Base-by-base conservation (phyloP, 495 filamentous ascomycete species). In the Beverwykella pulmonaria region DNA sequence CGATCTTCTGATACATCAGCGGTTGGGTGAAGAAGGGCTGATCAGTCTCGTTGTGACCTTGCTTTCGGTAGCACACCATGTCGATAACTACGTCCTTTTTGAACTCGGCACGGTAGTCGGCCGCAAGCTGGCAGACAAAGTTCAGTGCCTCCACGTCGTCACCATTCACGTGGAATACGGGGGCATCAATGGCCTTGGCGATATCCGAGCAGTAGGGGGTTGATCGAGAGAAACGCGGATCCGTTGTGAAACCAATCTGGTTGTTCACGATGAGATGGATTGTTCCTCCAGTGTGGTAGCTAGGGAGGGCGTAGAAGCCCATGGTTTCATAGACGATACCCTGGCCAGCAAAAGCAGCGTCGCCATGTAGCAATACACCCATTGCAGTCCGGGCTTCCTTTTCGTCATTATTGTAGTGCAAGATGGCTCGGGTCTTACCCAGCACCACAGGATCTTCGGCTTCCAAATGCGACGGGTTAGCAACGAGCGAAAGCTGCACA, bases 211-310 rank as follows among this genome's bases (percentile, higher is more conserved):
- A 98, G 84, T 98, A 98, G 59, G 94, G 91, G 52, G 94, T 98
- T 23, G 94, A 98, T 70, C 94, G 92, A 71, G 94, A 86, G 76
- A 93, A 98, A 61, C 94, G 92, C 69, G 94, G 94, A 76, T 98
- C 94, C n/a, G 94, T 98, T 59, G 94, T 98, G 84, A 98, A 98
- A 76, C 94, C 94, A 76, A 98, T 98, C 82, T 98, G 94, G 84
- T 98, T 98, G 87, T 98, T 98, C 70, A 98, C 92, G 53, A 98
- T 87, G 68, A 98, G 82, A 80, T 98, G 94, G 75, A 98, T 92
- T 55, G 94, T 98, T 72, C 94, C 94, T 72, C 94, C 94, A 55
- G 95, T 98, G 23, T 93, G 96, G 82, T 96, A 98, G 46, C 89
- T 90, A 30, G 94, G 94, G 10, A 98, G 86, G 26, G 91, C 87